phyloP scores from a whole-genome alignment of 176 grass and related monocot genomes.

The Oryza longistaminata region DNA sequence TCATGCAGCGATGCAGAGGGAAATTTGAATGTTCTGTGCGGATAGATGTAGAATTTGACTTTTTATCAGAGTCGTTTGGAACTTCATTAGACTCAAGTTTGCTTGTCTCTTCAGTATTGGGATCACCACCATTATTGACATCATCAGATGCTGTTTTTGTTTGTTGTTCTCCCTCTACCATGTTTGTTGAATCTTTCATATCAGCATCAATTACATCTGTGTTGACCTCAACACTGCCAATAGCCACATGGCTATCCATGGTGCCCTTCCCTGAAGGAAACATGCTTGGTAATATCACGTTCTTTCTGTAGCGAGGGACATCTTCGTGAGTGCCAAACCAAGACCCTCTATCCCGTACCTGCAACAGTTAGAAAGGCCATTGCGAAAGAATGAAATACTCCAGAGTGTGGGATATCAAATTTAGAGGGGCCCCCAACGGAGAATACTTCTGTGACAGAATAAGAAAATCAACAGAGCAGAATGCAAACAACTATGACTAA shows the following conservation, averaged over 20 bases:
- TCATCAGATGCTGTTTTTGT: neutral
- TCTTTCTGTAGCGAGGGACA: conserved; percentile 72
- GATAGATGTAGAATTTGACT: conserved; percentile 17
- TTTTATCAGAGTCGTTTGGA: conserved; percentile 26
- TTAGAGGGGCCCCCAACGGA: neutral
- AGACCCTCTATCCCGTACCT: conserved; percentile 87
- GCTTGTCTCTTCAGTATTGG: neutral
- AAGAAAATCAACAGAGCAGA: conserved; percentile 11
- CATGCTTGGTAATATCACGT: conserved; percentile 76
- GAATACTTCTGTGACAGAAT: neutral
- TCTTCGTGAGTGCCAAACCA: conserved; percentile 85
- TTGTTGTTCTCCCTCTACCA: conserved; percentile 37
- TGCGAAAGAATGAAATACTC: conserved; percentile 7
- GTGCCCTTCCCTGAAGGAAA: conserved; percentile 83
- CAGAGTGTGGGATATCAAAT: conserved; percentile 19
- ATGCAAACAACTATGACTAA: neutral
- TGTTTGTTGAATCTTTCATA: conserved; percentile 28
- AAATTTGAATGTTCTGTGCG: conserved; percentile 67
- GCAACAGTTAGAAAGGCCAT: conserved; percentile 27
- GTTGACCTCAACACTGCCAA: conserved; percentile 36
- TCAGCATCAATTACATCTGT: conserved; percentile 38
- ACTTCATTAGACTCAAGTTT: conserved; percentile 31
- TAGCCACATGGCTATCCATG: conserved; percentile 24
- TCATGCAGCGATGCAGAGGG: conserved; percentile 79
- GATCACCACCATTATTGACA: neutral